A percentile compares a stretch with the other conserved stretches of the same genome.
phyloP scores from a whole-genome alignment of 2,329 filamentous ascomycete genomes.

The Thelonectria blattea region DNA sequence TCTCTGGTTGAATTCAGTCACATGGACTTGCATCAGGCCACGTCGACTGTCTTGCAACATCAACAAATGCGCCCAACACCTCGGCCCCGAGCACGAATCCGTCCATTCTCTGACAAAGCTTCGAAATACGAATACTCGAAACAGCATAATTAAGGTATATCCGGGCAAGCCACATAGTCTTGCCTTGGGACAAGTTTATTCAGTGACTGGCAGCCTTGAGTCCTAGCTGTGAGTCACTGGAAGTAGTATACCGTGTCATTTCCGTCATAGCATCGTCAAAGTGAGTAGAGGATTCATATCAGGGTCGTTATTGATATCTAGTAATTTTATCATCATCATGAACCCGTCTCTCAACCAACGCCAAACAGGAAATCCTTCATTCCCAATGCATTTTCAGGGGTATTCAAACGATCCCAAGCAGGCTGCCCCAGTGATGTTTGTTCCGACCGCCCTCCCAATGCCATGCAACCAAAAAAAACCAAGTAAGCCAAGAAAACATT shows the following conservation, averaged over 20 bases:
- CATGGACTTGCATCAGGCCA: background rate
- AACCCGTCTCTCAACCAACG: constrained; percentile 35
- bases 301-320: constrained; percentile 37
- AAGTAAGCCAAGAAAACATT: constrained; percentile 23
- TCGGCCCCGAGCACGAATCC: background rate
- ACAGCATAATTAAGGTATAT: background rate
- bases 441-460: constrained; percentile 34
- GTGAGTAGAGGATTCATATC: constrained; percentile 10
- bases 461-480: constrained; percentile 21
- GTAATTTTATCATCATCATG: constrained; percentile 33
- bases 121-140: background rate
- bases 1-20: constrained; percentile 1
- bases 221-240: background rate
- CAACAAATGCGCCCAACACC: background rate
- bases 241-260: background rate
- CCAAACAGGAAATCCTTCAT: constrained; percentile 33
- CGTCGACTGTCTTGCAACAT: background rate
- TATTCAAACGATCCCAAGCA: constrained; percentile 41
- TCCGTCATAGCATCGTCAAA: background rate
- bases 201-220: background rate
- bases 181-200: background rate
- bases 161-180: background rate
- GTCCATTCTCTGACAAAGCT: background rate
- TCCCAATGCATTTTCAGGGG: constrained; percentile 41
- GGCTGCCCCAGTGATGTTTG: constrained; percentile 33